Percentiles rank a stretch among this genome's conserved stretches.
These are phyloP conservation scores for Xerocomus potaroensis DNA, from an alignment of 768 basidiomycete genomes.

Conservation along the genomic window DNA sequence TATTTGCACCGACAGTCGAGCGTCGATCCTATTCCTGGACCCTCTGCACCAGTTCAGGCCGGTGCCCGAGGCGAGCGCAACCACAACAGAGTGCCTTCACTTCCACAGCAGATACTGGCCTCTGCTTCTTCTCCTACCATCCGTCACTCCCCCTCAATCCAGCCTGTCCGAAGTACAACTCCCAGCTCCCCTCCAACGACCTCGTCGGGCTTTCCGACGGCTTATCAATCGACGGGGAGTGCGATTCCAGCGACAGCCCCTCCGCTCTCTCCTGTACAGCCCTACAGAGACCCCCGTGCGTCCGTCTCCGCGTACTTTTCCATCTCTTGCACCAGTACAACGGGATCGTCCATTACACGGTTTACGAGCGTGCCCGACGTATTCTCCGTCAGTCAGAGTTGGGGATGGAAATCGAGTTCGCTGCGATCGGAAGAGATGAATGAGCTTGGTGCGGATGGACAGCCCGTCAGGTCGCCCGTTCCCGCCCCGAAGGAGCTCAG, in stretches of 20 bases:
- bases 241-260: conserved; percentile 40
- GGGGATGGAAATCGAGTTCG: conserved; percentile 85
- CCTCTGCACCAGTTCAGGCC: conserved; percentile 51
- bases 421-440: conserved; percentile 48
- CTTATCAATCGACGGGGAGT: conserved; percentile 21
- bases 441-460: conserved; percentile 33
- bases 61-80: conserved; percentile 21
- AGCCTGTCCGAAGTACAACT: conserved; percentile 45
- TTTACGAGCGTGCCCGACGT: conserved; percentile 85
- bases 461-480: conserved; percentile 28
- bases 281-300: conserved; percentile 72
- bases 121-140: conserved; percentile 22
- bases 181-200: conserved; percentile 31
- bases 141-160: conserved; percentile 45
- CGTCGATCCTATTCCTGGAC: conserved; percentile 70
- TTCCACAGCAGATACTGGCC: conserved; percentile 29
- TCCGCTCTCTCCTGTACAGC: conserved; percentile 52
- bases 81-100: conserved; percentile 29
- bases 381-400: conserved; percentile 82
- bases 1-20: conserved; percentile 85
- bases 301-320: conserved; percentile 77
- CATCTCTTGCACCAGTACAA: conserved; percentile 75
- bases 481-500: conserved; percentile 47
- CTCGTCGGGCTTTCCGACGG: conserved; percentile 13
- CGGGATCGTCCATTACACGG: conserved; percentile 75